Evolutionary conservation across 2,329 filamentous ascomycete genomes (phyloP), one percentile per base, ranked within the genome.

Genomic region (Sordariomycetes sp.): DNA sequence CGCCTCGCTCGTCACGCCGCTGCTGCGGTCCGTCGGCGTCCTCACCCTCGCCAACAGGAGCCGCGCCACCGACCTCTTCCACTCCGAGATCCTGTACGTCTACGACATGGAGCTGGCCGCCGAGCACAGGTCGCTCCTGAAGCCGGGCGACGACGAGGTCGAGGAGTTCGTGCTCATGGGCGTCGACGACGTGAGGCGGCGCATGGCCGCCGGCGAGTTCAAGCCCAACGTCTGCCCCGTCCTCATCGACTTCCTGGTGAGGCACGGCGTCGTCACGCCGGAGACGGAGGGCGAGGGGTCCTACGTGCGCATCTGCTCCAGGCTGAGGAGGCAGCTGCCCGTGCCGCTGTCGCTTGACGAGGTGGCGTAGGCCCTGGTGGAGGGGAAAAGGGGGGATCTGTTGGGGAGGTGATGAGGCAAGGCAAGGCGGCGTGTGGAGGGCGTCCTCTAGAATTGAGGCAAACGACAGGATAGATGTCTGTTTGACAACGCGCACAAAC

Each of bases 151-250:
- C 50, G 76, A 79, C 19, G 86, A 94, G 58, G 86, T 93, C 1
- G 76, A 84, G 39, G 72, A 74, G 40, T 94, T 93, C 49, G 63
- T 72, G 42, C 60, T 88, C 42, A 76, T 79, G 75, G 68, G 57
- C 8, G 63, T 87, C 9, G 51, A 53, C 0, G 60, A 71, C 47
- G 74, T 88, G 5, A 67, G 75, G 50, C 50, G 61, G 34, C 74
- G 76, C 2, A 64, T 94, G 63, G 57, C 66, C 14, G 63, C 63
- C 12, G 77, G 77, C 4, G 75, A 86, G 52, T 94, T 93, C 61
- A 94, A 94, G 64, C 81, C 86, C 0, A 92, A 93, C 48, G 86
- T 85, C 46, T 79, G 82, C 18, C 51, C 82, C 20, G 79, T 90
- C 31, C 64, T 90, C 61, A 66, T 92, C 31, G 86, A 93, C 48